phyloP scores from a whole-genome alignment of 768 basidiomycete genomes.

The Hericium rajendrae region DNA sequence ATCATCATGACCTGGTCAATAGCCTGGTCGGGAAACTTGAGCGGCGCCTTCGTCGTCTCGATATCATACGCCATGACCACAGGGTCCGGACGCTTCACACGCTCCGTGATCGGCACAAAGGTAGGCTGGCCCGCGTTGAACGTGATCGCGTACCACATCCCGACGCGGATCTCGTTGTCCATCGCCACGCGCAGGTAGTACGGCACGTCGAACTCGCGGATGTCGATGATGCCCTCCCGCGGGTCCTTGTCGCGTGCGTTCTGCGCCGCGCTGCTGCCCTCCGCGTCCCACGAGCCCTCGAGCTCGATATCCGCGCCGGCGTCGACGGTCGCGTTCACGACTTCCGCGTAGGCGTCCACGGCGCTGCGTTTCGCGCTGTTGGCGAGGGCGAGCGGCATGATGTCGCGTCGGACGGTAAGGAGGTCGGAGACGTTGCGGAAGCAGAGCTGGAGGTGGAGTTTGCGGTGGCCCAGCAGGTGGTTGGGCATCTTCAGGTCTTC shows the following conservation, averaged over 20 bases:
- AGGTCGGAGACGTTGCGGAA: conserved; percentile 95
- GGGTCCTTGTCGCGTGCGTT: conserved; percentile 62
- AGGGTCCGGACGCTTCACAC: conserved; percentile 97
- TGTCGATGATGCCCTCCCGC: conserved; percentile 86
- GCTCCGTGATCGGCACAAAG: conserved; percentile 62
- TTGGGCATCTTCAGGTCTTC: conserved; percentile 95
- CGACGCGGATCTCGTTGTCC: conserved; percentile 95
- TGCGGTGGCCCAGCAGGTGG: conserved; percentile 90
- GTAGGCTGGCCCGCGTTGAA: conserved; percentile 73
- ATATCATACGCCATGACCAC: conserved; percentile 99
- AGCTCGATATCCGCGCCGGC: conserved; percentile 57
- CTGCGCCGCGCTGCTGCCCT: conserved; percentile 25
- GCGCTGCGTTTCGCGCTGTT: conserved; percentile 92
- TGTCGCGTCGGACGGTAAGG: conserved; percentile 74
- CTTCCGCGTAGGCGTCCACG: conserved; percentile 96
- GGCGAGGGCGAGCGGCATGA: conserved; percentile 80
- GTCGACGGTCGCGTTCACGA: conserved; percentile 54
- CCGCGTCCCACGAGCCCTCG: conserved; percentile 53
- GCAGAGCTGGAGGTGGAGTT: conserved; percentile 78
- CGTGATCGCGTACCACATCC: conserved; percentile 91
- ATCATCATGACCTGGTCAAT: conserved; percentile 99
- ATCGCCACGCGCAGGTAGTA: conserved; percentile 99
- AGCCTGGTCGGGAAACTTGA: conserved; percentile 94
- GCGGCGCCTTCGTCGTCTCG: conserved; percentile 98
- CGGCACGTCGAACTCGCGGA: conserved; percentile 93